Evolutionary conservation across 2,329 filamentous ascomycete species (phyloP), one percentile per base, ranked within the genome.

Genomic region (Phaeosphaeriaceae sp.): DNA sequence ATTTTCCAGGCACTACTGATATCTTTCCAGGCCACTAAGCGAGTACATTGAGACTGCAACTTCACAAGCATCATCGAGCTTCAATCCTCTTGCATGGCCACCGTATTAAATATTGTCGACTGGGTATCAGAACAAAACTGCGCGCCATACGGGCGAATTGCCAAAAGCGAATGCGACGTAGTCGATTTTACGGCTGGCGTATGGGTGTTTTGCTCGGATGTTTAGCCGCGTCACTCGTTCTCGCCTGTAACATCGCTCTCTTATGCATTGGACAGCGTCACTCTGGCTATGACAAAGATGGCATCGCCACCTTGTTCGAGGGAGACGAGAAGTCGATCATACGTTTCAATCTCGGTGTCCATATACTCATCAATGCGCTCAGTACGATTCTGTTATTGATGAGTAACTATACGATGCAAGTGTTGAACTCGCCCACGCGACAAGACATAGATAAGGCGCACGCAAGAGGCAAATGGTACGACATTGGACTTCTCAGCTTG

Each of bases 351-450:
- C 58, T 54, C 0, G 15, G 15, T 17, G 32, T 82, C 0, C 84
- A 86, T 65, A 61, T 85, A 15, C 52, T 78, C 1, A 81, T 87
- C 63, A 86, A 86, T 68, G 61, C 74, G 0, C 67, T 84, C 24
- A 79, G 79, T 35, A 71, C 70, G 0, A 19, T 63, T 0, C 24
- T 74, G 1, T 49, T 74, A 2, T 58, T 52, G 0, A 56, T 56
- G 4, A 68, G 63, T 30, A 74, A 67, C 30, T 71, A 70, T 40
- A 65, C 65, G 0, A 72, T 73, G 69, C 70, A 74, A 52, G 61
- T 69, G 1, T 3, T 74, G 10, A 60, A 42, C 19, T 61, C 70
- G 17, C 71, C 71, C 0, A 68, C 67, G 3, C 46, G 70, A 17
- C 1, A 28, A 1, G 70, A 74, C 0, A 49, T 72, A 22, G 63